Evolutionary conservation across 495 filamentous ascomycete species (phyloP), one percentile per base, ranked within the genome.

Genomic region (Darksidea phi): DNA sequence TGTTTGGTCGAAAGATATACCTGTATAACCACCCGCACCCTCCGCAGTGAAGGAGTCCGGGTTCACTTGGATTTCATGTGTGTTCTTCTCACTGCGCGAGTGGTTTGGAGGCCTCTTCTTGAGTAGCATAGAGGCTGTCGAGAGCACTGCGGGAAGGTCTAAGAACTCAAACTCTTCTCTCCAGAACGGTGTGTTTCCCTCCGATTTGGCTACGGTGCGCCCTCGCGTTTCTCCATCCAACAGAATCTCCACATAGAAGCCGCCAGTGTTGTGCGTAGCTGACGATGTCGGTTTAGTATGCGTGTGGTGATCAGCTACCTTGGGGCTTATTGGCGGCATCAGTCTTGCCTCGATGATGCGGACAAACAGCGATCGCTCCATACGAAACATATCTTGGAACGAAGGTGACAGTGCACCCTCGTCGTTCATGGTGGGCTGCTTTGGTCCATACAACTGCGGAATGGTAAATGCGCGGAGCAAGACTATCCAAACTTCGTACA

Each of bases 401-500:
- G 61, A 54, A 3, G 53, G 57, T 0, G 64, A 66, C 5, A 65
- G 43, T 6, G 65, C 66, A 67, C 59, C 55, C 15, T 75, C 66
- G 15, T 76, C 72, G n/a, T 68, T 64, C 42, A 71, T 24, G 0
- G 57, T 57, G n/a, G 69, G 57, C 45, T 72, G 69, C 51, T 88
- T 73, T 25, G 70, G 75, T 12, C 88, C 88, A 66, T 96, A 97
- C 28, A 99, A 79, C 70, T 97, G 93, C 8, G 95, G 95, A 48
- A 95, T 88, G 0, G 94, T 89, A 69, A 97, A 97, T 0, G 94
- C 91, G 59, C 92, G 83, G 24, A 99, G 70, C 24, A 99, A 79
- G 7, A 96, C 94, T 70, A 96, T 92, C 95, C 94, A 97, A 12
- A 96, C 95, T 68, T 99, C 94, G 69, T 94, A 96, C 6, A 94